A percentile compares a stretch with the other conserved stretches of the same genome.
Conservation (phyloP, 306 rosid genomes). For the Hippophae tibetana region DNA sequence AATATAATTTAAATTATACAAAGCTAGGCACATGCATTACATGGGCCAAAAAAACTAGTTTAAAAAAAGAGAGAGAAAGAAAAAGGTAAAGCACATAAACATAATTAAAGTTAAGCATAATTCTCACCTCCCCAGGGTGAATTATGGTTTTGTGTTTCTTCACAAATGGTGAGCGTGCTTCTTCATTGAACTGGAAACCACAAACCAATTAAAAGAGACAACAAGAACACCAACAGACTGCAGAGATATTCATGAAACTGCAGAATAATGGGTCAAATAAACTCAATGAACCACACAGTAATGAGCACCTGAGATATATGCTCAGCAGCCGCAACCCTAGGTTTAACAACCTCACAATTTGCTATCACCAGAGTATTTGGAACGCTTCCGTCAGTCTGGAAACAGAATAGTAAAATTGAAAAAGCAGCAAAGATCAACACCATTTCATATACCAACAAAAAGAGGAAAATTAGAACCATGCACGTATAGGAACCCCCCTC, state of each 20-base stretch:
- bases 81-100: background rate
- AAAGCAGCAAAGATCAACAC: background rate
- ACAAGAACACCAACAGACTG: background rate
- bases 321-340: conserved; percentile 99
- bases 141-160: conserved; percentile 98
- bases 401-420: background rate
- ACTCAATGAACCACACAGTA: background rate
- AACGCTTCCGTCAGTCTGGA: conserved; percentile 94
- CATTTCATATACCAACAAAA: background rate
- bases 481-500: too few species aligned
- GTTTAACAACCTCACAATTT: conserved; percentile 92
- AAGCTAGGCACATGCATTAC: too few species aligned
- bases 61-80: background rate
- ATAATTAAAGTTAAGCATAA: background rate
- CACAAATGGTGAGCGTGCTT: conserved; percentile 97
- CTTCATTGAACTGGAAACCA: conserved; percentile 79
- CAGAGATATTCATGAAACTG: background rate
- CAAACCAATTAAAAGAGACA: background rate
- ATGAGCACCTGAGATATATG: conserved; percentile 79
- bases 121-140: conserved; percentile 94
- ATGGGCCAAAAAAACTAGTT: too few species aligned
- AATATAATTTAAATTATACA: too few species aligned
- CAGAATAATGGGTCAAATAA: conserved; percentile 1
- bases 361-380: conserved; percentile 98
- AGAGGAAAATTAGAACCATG: too few species aligned